A percentile compares a stretch with the other conserved stretches of the same genome.
Evolutionary conservation across 108 stramenopile genomes (phyloP).

Genomic region (Conticribra weissflogii): DNA sequence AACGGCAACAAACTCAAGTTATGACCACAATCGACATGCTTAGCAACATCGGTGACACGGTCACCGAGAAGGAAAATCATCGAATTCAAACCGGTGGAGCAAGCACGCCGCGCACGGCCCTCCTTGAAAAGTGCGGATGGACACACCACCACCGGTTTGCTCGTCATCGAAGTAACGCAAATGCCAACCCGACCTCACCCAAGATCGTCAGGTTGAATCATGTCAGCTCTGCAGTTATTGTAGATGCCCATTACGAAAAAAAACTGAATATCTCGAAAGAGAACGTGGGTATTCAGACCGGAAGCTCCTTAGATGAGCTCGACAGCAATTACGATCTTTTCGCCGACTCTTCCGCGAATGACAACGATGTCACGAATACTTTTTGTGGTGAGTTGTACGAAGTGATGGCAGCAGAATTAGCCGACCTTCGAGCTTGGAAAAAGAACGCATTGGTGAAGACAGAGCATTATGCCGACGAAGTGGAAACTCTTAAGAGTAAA

Average conservation of each 20-base stretch:
- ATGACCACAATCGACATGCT: no score
- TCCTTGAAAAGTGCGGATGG: slow-evolving; percentile 11
- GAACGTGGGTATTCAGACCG: no score
- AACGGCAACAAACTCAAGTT: background rate
- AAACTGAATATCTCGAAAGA: no score
- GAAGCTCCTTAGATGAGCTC: no score
- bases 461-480: background rate
- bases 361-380: no score
- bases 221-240: no score
- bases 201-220: no score
- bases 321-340: no score
- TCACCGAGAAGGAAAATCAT: background rate
- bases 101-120: slow-evolving; percentile 12
- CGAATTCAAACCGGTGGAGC: background rate
- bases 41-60: no score
- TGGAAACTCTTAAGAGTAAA: background rate
- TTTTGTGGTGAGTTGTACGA: no score
- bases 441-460: background rate
- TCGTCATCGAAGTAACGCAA: slow-evolving; percentile 18
- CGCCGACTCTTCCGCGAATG: background rate
- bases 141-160: slow-evolving; percentile 17
- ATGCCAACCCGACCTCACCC: no score
- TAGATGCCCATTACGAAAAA: no score
- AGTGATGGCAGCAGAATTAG: slow-evolving; percentile 3
- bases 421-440: slow-evolving; percentile 13